phyloP scores from a whole-genome alignment of 2,329 filamentous ascomycete species.

The Beauveria sp. region DNA sequence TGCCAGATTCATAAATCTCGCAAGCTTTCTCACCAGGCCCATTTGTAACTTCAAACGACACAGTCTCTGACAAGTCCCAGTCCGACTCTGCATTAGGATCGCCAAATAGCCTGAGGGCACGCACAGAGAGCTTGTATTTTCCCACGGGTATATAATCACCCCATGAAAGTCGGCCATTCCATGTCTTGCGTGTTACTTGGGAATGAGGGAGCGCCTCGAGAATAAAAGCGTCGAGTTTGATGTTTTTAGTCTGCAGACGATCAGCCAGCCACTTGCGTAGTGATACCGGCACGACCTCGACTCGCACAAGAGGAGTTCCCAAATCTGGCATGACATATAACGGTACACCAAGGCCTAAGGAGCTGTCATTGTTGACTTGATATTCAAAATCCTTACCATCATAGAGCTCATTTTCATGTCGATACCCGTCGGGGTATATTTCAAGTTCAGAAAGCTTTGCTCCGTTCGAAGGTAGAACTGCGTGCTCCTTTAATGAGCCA shows the following conservation, averaged over 20 bases:
- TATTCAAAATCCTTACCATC: background rate
- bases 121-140: background rate
- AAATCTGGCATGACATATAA: background rate
- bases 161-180: background rate
- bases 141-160: background rate
- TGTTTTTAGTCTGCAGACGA: background rate
- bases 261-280: background rate
- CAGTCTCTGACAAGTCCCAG: background rate
- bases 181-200: background rate
- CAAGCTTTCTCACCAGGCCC: background rate
- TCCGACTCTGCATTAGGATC: background rate
- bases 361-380: background rate
- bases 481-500: background rate
- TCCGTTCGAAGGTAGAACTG: background rate
- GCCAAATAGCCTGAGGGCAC: background rate
- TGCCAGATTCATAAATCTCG: background rate
- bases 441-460: background rate
- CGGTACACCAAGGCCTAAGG: background rate
- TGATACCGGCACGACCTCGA: background rate
- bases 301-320: background rate
- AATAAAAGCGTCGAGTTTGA: background rate
- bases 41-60: background rate
- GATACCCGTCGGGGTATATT: too few relatives aligned
- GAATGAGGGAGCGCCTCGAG: background rate
- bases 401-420: accelerated